phyloP scores from a whole-genome alignment of 148 eudicot genomes.

The Fagopyrum tataricum region DNA sequence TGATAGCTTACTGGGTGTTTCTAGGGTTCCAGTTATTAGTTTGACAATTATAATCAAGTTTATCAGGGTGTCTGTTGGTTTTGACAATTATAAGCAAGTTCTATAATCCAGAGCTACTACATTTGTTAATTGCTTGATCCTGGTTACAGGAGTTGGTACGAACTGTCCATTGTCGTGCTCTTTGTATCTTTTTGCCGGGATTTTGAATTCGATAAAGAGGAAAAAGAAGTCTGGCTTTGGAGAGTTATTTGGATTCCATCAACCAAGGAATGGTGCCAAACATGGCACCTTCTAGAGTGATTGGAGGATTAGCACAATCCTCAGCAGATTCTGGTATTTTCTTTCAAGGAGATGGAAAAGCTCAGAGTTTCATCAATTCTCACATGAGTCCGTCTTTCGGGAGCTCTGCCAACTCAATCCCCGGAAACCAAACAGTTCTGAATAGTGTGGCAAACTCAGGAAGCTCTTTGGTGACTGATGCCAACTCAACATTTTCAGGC shows the following conservation, averaged over 20 bases:
- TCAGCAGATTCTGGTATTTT: constrained; percentile 82
- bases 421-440: constrained; percentile 52
- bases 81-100: constrained; percentile 20
- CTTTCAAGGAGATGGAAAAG: constrained; percentile 71
- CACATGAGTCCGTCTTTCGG: constrained; percentile 72
- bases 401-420: constrained; percentile 53
- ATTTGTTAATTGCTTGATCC: constrained; percentile 14
- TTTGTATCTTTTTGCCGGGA: background rate
- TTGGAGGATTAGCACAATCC: constrained; percentile 69
- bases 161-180: background rate
- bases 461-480: constrained; percentile 84
- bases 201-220: background rate
- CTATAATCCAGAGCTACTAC: constrained; percentile 22
- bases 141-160: constrained; percentile 17
- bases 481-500: constrained; percentile 80
- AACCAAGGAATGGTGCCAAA: constrained; percentile 46
- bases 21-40: background rate
- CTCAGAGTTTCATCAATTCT: constrained; percentile 59
- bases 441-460: constrained; percentile 74
- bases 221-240: constrained; percentile 38
- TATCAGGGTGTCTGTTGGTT: background rate
- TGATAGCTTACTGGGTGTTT: background rate
- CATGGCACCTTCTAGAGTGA: constrained; percentile 75
- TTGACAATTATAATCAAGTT: background rate
- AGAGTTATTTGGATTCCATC: constrained; percentile 50